A percentile compares a stretch with the other conserved stretches of the same genome.
Evolutionary conservation across 1,139 yeast genomes (phyloP).

Genomic region (Sugiyamaella xylanicola): DNA sequence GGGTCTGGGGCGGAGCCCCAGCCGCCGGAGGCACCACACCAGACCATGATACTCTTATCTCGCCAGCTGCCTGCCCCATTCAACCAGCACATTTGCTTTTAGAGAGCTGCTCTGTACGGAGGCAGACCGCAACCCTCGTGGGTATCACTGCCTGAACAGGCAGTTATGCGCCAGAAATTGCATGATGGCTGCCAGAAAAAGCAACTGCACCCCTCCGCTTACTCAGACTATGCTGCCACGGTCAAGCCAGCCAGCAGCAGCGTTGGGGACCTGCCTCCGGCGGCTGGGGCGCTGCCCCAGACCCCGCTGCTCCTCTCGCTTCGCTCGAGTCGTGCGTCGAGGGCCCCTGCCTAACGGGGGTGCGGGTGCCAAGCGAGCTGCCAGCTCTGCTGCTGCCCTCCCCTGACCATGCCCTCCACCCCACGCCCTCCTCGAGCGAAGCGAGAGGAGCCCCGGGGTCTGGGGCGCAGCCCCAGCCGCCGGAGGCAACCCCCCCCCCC

Average conservation of each 20-base stretch:
- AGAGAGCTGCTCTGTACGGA: too few species aligned
- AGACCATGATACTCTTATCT: not conserved
- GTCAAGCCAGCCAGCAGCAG: not conserved
- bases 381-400: not conserved
- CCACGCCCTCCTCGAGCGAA: not conserved
- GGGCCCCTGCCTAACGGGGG: too few species aligned
- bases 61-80: not conserved
- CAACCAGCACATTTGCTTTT: not conserved
- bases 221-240: too few species aligned
- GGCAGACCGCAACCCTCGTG: not conserved
- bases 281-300: too few species aligned
- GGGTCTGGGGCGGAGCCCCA: not conserved
- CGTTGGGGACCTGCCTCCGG: too few species aligned
- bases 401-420: not conserved
- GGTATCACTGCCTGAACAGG: not conserved
- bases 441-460: slow-evolving; percentile 1
- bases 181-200: not conserved
- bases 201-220: too few species aligned
- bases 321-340: too few species aligned
- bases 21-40: not conserved
- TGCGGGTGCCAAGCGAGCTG: too few species aligned
- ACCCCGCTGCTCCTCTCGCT: too few species aligned
- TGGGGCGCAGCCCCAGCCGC: not conserved
- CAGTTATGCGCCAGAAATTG: not conserved
- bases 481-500: not conserved